Conservation (phyloP, 495 filamentous ascomycete genomes). For the Penicillium riverlandense region DNA sequence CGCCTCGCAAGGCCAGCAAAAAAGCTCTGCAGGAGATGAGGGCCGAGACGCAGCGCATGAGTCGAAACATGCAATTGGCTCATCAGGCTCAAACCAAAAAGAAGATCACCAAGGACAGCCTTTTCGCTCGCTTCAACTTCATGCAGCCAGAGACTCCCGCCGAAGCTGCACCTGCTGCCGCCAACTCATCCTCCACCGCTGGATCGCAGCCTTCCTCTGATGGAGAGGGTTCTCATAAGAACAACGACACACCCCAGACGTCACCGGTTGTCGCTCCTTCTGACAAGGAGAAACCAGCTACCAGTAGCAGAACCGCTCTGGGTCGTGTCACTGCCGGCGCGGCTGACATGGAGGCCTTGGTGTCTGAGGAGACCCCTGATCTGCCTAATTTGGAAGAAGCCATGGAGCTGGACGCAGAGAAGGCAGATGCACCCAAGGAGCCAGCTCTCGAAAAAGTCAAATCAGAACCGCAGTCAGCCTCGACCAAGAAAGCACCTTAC, state of each 20-base stretch:
- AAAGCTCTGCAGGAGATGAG: conserved; percentile 95
- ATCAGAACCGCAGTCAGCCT: neutral
- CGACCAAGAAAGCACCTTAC: conserved; percentile 7
- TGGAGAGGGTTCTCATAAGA: conserved; percentile 27
- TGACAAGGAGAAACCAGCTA: conserved; percentile 14
- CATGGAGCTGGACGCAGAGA: neutral
- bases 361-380: neutral
- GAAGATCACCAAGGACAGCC: conserved; percentile 76
- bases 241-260: conserved; percentile 44
- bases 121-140: conserved; percentile 82
- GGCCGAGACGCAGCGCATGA: conserved; percentile 85
- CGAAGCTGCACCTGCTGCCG: conserved; percentile 9
- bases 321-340: neutral
- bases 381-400: conserved; percentile 15
- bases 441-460: no score
- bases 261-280: conserved; percentile 31
- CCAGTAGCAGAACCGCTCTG: conserved; percentile 10
- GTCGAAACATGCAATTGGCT: conserved; percentile 81
- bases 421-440: no score
- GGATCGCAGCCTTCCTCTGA: conserved; percentile 44
- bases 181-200: conserved; percentile 32
- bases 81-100: conserved; percentile 88
- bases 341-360: neutral
- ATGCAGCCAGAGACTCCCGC: conserved; percentile 28
- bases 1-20: conserved; percentile 84